phyloP scores from a whole-genome alignment of 257 asterid species.

The Fraxinus americana region DNA sequence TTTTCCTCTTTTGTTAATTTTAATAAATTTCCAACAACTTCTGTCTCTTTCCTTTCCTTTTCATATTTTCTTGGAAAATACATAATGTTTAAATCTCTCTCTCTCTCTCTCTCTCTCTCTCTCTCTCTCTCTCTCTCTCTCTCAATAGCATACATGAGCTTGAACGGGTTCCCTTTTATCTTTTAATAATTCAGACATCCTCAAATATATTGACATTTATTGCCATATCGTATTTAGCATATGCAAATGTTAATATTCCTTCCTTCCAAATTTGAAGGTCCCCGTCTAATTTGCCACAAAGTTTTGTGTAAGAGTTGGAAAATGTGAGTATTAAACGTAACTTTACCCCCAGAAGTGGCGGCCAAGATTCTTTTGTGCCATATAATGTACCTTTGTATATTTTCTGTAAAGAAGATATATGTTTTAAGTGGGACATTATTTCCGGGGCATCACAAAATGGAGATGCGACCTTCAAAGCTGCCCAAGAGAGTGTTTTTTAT shows the following conservation, averaged over 20 bases:
- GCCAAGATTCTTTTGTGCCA: not conserved
- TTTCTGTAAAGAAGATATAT: not conserved
- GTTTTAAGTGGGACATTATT: not conserved
- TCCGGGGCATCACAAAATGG: not conserved
- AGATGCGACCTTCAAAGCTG: not conserved
- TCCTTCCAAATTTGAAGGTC: slow-evolving; percentile 1
- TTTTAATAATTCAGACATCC: not conserved
- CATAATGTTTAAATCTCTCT: not conserved
- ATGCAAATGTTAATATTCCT: not conserved
- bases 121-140: not conserved
- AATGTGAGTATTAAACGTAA: not conserved
- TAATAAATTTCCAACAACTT: not conserved
- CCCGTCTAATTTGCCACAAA: not conserved
- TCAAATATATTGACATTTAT: not conserved
- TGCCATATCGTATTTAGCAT: not conserved
- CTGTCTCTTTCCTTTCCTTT: not conserved
- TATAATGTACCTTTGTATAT: not conserved
- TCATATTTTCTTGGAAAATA: not conserved
- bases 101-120: not conserved
- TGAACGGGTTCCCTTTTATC: not conserved
- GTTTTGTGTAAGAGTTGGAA: not conserved
- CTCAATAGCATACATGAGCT: not conserved
- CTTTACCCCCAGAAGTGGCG: not conserved
- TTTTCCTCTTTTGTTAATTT: not conserved
- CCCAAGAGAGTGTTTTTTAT: not conserved